These are phyloP conservation scores for Coniosporium apollinis DNA, from an alignment of 495 filamentous ascomycete genomes.

Conservation along the genomic window DNA sequence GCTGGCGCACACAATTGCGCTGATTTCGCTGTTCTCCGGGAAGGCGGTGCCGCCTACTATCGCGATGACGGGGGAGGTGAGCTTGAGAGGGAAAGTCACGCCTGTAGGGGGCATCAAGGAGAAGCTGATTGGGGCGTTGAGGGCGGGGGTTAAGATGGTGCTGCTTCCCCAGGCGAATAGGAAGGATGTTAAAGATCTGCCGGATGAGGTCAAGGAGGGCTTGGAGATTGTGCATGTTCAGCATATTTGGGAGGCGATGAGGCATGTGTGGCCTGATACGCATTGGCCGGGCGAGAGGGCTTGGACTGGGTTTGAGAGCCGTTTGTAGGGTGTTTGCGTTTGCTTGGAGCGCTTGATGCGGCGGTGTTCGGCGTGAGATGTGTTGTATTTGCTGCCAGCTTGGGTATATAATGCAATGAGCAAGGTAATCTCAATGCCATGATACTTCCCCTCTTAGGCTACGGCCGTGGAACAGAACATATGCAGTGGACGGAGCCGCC, in stretches of 20 bases:
- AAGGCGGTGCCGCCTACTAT: conserved; percentile 80
- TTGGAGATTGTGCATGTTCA: conserved; percentile 76
- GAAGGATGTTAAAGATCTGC: conserved; percentile 87
- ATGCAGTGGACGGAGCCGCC: too few species aligned
- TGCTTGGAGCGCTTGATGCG: too few species aligned
- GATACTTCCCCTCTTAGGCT: too few species aligned
- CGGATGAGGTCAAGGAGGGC: conserved; percentile 74
- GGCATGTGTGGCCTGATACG: conserved; percentile 67
- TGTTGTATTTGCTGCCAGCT: too few species aligned
- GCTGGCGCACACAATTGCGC: conserved; percentile 80
- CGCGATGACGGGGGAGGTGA: conserved; percentile 95
- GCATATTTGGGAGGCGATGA: conserved; percentile 81
- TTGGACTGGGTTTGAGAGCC: conserved; percentile 43
- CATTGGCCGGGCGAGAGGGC: conserved; percentile 60
- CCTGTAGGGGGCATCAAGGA: conserved; percentile 96
- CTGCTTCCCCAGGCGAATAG: conserved; percentile 74
- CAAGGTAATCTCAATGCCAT: too few species aligned
- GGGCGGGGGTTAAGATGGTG: conserved; percentile 90
- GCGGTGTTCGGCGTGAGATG: too few species aligned
- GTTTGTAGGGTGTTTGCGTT: conserved; percentile 25
- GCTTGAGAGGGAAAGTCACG: conserved; percentile 70
- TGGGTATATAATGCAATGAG: too few species aligned
- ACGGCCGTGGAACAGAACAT: too few species aligned
- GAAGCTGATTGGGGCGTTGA: conserved; percentile 87
- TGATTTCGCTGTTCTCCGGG: conserved; percentile 81